phyloP scores from a whole-genome alignment of 495 filamentous ascomycete species.

The Penicillium antarcticum region DNA sequence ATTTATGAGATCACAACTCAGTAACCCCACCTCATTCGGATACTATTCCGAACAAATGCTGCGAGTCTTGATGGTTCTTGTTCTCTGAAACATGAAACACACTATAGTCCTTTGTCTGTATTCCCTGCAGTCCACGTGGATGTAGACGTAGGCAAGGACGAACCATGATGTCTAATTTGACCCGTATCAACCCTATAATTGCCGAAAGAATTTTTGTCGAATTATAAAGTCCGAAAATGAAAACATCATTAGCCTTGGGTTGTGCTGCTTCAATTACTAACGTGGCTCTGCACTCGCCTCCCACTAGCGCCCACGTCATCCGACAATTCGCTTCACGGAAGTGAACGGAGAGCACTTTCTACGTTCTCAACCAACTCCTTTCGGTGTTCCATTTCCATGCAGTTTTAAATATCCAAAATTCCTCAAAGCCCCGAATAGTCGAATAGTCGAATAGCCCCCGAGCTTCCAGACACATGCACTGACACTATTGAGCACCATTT shows the following conservation, averaged over 20 bases:
- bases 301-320: not conserved
- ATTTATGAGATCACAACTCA: conserved; percentile 2
- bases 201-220: not conserved
- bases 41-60: not conserved
- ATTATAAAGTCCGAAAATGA: not conserved
- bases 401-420: not conserved
- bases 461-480: not conserved
- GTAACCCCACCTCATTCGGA: not conserved
- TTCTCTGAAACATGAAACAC: not conserved
- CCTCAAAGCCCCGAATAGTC: not conserved
- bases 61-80: not conserved
- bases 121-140: not conserved
- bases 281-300: conserved; percentile 1
- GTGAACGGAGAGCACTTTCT: no score
- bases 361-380: no score
- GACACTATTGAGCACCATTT: not conserved
- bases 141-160: not conserved
- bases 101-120: not conserved
- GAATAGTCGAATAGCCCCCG: not conserved
- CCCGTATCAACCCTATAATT: not conserved
- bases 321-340: not conserved
- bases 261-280: not conserved
- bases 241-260: not conserved
- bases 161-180: not conserved
- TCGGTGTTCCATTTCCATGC: no score